Evolutionary conservation across 495 filamentous ascomycete species (phyloP), one percentile per base, ranked within the genome.

Genomic region (Penicillium manginii): DNA sequence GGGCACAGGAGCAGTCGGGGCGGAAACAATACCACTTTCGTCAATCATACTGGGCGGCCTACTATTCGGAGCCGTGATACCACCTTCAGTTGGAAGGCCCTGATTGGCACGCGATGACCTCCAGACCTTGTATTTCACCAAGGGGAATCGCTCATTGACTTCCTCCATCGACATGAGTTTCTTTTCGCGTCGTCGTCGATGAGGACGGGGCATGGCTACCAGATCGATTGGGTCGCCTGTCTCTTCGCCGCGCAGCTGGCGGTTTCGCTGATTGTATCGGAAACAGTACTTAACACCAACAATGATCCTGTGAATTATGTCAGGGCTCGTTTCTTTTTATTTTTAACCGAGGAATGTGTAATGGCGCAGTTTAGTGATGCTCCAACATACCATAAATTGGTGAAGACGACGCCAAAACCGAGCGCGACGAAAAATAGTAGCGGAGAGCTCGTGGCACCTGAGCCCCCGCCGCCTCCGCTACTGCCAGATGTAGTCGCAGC

Each of bases 231-330:
- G 89, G 42, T 97, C 96, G 59, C 88, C 91, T 63, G 93, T 89
- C 64, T 96, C 93, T 59, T 87, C 87, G 59, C 87, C 82, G 52
- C 89, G 86, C 58, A 89, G 74, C 47, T 86, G 85, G 31, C 94
- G 89, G 72, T 96, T 96, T 26, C 94, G 86, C 60, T 96, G 92
- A 72, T 98, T 98, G 72, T 98, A 98, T 52, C 94, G 84, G 72
- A 98, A 98, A 75, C 94, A 98, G 74, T 98, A 98, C 74, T 98
- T 98, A 50, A 98, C 94, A 39, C 94, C 94, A 62, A 98, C 94
- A 66, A 98, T 98, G 71, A 98, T 98, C 94, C 94, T 98, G 65
- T 19, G 43, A 42, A 35, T n/a, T 8, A 35, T 12, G 39, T 65
- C 50, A 64, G 51, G n/a, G n/a, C n/a, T n/a, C n/a, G n/a, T n/a